Conservation (phyloP, 331 rosid species). For the Cucumis variabilis region DNA sequence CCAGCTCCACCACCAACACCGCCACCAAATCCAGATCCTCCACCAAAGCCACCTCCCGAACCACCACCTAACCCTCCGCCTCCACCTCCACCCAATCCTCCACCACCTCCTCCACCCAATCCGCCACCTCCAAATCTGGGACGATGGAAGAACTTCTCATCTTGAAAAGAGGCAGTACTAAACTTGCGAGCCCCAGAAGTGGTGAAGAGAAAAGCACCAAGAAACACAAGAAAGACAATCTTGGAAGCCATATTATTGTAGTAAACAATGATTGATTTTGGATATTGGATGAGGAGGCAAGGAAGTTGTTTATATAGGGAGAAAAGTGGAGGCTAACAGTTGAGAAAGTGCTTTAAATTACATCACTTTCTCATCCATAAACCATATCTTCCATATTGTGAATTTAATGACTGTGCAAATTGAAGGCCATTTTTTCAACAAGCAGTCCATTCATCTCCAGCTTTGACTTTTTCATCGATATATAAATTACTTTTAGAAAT, state of each 20-base stretch:
- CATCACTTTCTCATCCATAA: not conserved
- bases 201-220: not conserved
- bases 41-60: not conserved
- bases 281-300: not conserved
- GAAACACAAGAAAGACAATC: slow-evolving; percentile 4
- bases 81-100: not conserved
- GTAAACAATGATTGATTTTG: not conserved
- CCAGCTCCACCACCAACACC: not conserved
- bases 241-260: not conserved
- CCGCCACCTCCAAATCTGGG: not conserved
- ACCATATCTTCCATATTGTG: not conserved
- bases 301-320: slow-evolving; percentile 8
- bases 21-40: not conserved
- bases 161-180: not conserved
- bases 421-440: not conserved
- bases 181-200: not conserved
- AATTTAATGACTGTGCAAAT: not conserved
- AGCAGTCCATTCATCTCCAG: not conserved
- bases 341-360: not conserved
- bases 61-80: not conserved
- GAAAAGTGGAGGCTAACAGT: not conserved
- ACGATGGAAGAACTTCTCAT: not conserved
- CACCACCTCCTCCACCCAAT: not conserved
- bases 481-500: not conserved
- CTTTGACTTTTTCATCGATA: not conserved